Evolutionary conservation across 306 rosid genomes (phyloP).

Genomic region (Benincasa hispida): DNA sequence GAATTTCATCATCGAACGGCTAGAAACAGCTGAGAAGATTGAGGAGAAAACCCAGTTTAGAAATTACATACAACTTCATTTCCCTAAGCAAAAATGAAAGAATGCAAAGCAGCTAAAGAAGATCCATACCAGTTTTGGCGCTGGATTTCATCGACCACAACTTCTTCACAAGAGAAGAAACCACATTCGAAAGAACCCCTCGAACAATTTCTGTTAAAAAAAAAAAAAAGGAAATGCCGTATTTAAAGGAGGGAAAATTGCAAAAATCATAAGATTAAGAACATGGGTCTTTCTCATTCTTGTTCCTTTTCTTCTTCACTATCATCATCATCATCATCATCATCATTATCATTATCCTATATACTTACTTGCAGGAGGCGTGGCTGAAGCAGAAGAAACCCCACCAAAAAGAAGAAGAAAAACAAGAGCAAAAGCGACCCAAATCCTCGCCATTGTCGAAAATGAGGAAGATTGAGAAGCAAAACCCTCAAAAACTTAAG

Average conservation of each 20-base stretch:
- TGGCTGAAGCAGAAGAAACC: constrained; percentile 58
- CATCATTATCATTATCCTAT: neutral
- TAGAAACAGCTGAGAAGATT: constrained; percentile 40
- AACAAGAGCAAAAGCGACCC: constrained; percentile 28
- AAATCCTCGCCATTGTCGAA: constrained; percentile 33
- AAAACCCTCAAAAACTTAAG: constrained; percentile 19
- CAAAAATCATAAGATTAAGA: neutral
- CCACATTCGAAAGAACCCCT: constrained; percentile 73
- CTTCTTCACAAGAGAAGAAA: constrained; percentile 72
- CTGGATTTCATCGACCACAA: constrained; percentile 77
- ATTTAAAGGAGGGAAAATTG: neutral
- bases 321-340: neutral
- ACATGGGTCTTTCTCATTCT: constrained; percentile 4
- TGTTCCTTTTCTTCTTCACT: neutral
- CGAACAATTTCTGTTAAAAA: constrained; percentile 54
- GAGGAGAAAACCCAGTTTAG: constrained; percentile 17
- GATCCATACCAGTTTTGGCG: constrained; percentile 36
- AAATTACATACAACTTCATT: neutral
- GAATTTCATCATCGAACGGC: constrained; percentile 87
- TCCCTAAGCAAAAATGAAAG: constrained; percentile 3
- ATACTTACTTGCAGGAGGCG: constrained; percentile 76
- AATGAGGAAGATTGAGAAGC: constrained; percentile 15
- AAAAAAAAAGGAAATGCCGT: constrained; percentile 11
- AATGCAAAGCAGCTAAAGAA: neutral
- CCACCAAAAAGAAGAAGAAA: constrained; percentile 35